phyloP scores from a whole-genome alignment of 192 early-diverging fungal genomes.

The Mortierella claussenii region DNA sequence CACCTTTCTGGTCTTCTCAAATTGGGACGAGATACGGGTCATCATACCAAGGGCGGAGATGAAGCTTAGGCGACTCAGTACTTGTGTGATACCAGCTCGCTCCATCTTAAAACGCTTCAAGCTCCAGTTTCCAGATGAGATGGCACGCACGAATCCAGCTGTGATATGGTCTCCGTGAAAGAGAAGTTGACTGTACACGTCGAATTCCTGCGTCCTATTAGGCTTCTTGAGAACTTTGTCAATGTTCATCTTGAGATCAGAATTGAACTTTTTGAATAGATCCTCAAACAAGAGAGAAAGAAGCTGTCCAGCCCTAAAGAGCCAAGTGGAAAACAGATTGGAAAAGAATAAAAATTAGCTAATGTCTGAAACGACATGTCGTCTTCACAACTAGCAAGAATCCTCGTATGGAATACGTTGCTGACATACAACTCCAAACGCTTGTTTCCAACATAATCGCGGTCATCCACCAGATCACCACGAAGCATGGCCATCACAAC shows the following conservation, averaged over 20 bases:
- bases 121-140: constrained; percentile 98
- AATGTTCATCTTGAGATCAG: constrained; percentile 87
- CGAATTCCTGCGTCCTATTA: constrained; percentile 88
- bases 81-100: constrained; percentile 96
- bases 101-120: constrained; percentile 99
- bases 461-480: constrained; percentile 89
- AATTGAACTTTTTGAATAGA: constrained; percentile 94
- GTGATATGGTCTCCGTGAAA: constrained; percentile 88
- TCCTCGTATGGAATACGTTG: no score
- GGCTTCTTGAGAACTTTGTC: constrained; percentile 92
- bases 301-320: constrained; percentile 87
- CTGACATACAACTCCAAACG: constrained; percentile 88
- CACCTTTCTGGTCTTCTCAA: constrained; percentile 98
- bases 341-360: neutral
- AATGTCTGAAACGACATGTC: no score
- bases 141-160: constrained; percentile 89
- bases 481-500: constrained; percentile 88
- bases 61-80: constrained; percentile 91
- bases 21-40: constrained; percentile 95
- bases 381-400: no score
- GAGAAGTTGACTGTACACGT: constrained; percentile 80
- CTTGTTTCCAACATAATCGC: constrained; percentile 99
- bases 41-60: constrained; percentile 97
- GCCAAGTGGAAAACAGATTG: neutral
- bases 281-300: constrained; percentile 96